Percentiles rank a stretch among this genome's conserved stretches.
Evolutionary conservation across 2,329 filamentous ascomycete genomes (phyloP).

Genomic region (Microsporum ferrugineum): DNA sequence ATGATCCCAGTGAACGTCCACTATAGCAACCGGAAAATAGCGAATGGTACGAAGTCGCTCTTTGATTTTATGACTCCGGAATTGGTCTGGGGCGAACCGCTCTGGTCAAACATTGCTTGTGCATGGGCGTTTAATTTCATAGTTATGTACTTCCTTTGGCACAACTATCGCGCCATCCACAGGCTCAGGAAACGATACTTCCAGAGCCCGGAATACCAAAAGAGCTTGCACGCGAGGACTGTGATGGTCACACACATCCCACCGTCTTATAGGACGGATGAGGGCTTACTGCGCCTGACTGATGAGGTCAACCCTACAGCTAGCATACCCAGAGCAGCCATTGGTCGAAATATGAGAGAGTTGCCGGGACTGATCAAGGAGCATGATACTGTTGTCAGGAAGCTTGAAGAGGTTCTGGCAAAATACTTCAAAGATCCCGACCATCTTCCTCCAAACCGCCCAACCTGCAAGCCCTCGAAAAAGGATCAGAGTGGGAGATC

Average conservation of each 20-base stretch:
- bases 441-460: constrained; percentile 63
- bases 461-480: constrained; percentile 67
- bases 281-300: constrained; percentile 74
- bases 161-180: constrained; percentile 68
- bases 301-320: constrained; percentile 69
- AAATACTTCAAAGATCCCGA: constrained; percentile 85
- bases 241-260: constrained; percentile 63
- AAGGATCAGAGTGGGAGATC: constrained; percentile 60
- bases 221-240: constrained; percentile 64
- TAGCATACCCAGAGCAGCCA: constrained; percentile 65
- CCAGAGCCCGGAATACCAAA: constrained; percentile 75
- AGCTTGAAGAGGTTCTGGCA: constrained; percentile 71
- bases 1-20: constrained; percentile 69
- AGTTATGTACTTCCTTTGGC: constrained; percentile 73
- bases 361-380: constrained; percentile 74
- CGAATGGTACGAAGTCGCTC: constrained; percentile 16
- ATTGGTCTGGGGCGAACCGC: constrained; percentile 37
- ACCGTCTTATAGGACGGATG: constrained; percentile 62
- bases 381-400: constrained; percentile 67
- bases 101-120: constrained; percentile 50
- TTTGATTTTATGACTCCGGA: constrained; percentile 42
- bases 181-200: constrained; percentile 67
- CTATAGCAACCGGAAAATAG: constrained; percentile 31
- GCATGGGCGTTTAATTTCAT: constrained; percentile 61
- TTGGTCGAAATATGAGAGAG: constrained; percentile 85